phyloP scores from a whole-genome alignment of 306 rosid species.

The Prunus padus region DNA sequence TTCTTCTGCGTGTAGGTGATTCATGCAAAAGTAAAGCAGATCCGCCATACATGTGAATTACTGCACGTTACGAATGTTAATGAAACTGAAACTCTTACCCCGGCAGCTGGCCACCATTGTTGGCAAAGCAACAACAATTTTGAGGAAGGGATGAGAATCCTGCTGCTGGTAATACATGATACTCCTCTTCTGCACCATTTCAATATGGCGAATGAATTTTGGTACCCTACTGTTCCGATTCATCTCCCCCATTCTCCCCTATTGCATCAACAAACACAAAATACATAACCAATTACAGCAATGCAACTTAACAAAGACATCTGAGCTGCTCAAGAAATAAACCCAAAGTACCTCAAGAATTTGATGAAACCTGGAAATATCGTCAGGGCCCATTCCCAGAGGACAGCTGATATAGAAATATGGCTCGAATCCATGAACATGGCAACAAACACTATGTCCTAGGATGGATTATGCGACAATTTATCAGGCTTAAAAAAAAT shows the following conservation, averaged over 20 bases:
- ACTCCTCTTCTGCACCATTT: conserved; percentile 76
- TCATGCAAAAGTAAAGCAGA: neutral
- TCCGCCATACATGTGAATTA: neutral
- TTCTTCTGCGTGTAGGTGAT: neutral
- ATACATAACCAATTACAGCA: conserved; percentile 20
- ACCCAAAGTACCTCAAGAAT: conserved; percentile 66
- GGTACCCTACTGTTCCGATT: conserved; percentile 74
- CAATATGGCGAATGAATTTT: conserved; percentile 66
- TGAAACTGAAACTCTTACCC: conserved; percentile 43
- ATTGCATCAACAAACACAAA: conserved; percentile 23
- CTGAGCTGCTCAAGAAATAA: conserved; percentile 14
- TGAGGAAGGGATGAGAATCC: conserved; percentile 70
- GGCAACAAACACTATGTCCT: conserved; percentile 95
- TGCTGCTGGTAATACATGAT: conserved; percentile 92
- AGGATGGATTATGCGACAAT: conserved; percentile 21
- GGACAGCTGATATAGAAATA: conserved; percentile 87
- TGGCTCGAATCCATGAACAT: conserved; percentile 95
- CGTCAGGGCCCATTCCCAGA: conserved; percentile 92
- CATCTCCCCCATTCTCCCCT: conserved; percentile 88
- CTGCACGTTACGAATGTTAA: neutral
- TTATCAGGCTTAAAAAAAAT: conserved; percentile 13
- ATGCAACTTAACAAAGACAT: conserved; percentile 7
- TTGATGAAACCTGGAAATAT: conserved; percentile 69
- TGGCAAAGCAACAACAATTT: conserved; percentile 90
- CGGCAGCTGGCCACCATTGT: conserved; percentile 98